Conservation (phyloP, 1,284 basidiomycete genomes). For the Austropuccinia psidii region DNA sequence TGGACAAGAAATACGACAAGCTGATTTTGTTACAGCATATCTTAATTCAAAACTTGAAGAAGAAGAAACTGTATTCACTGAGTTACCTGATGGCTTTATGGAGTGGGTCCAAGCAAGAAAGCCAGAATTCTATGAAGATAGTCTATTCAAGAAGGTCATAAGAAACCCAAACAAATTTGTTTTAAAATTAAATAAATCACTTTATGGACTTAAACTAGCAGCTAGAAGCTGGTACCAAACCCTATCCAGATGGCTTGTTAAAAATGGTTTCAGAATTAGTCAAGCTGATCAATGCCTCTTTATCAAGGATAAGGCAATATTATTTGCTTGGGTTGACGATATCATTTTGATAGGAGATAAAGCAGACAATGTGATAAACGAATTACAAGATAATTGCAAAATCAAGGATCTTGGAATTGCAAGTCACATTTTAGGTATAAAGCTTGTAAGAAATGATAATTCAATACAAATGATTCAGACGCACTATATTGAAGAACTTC, state of each 20-base stretch:
- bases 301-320: background rate
- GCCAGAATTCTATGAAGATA: background rate
- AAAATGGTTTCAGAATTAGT: background rate
- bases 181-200: conserved; percentile 14
- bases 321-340: conserved; percentile 27
- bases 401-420: conserved; percentile 29
- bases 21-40: conserved; percentile 29
- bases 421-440: conserved; percentile 24
- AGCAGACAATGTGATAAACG: background rate
- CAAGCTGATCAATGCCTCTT: background rate
- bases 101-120: conserved; percentile 25
- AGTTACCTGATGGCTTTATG: conserved; percentile 13
- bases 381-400: conserved; percentile 13
- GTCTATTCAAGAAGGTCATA: background rate
- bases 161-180: background rate
- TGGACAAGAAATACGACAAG: background rate
- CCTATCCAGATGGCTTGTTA: background rate
- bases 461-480: background rate
- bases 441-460: background rate
- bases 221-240: background rate
- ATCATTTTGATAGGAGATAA: conserved; percentile 18
- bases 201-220: conserved; percentile 2
- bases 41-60: conserved; percentile 12
- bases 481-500: conserved; percentile 4
- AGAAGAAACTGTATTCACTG: conserved; percentile 6